A percentile compares a stretch with the other conserved stretches of the same genome.
These are phyloP conservation scores for Conticribra weissflogii DNA, from an alignment of 108 stramenopile genomes.

Conservation along the genomic window DNA sequence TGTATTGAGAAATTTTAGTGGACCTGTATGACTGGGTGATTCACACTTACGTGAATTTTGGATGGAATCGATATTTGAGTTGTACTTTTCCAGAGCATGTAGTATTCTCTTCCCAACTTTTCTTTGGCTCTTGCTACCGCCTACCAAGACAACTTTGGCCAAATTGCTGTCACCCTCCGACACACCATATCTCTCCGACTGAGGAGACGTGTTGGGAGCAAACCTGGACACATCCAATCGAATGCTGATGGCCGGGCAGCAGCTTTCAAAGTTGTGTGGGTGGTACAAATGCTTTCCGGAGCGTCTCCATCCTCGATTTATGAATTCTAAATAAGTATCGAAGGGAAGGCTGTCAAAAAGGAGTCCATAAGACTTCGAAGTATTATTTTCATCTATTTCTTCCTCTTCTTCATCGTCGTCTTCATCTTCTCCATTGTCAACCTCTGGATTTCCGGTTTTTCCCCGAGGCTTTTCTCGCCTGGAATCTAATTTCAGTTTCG, in stretches of 20 bases:
- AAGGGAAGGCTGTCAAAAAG: slow-evolving; percentile 60
- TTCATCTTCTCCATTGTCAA: background rate
- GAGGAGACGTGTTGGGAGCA: background rate
- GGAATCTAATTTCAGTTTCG: background rate
- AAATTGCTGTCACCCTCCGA: slow-evolving; percentile 11
- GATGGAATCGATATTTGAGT: slow-evolving; percentile 12
- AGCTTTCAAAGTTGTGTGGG: slow-evolving; percentile 78
- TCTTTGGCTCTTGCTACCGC: slow-evolving; percentile 69
- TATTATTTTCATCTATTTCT: slow-evolving; percentile 33
- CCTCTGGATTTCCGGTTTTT: background rate
- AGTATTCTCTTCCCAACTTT: slow-evolving; percentile 55
- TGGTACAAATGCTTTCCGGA: slow-evolving; percentile 81
- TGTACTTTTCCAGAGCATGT: slow-evolving; percentile 34
- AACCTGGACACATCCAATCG: slow-evolving; percentile 68
- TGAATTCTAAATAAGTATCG: slow-evolving; percentile 59
- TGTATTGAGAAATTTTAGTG: background rate
- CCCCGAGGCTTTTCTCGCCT: too few species aligned
- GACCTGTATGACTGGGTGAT: background rate
- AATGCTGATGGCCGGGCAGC: slow-evolving; percentile 84
- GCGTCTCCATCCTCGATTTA: slow-evolving; percentile 84
- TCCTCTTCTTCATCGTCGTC: slow-evolving; percentile 3
- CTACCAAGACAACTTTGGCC: slow-evolving; percentile 21
- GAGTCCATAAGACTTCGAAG: slow-evolving; percentile 73
- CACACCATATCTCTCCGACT: background rate
- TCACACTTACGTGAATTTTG: background rate